These are phyloP conservation scores for Penicillium pancosmium DNA, from an alignment of 495 filamentous ascomycete species.

Conservation along the genomic window DNA sequence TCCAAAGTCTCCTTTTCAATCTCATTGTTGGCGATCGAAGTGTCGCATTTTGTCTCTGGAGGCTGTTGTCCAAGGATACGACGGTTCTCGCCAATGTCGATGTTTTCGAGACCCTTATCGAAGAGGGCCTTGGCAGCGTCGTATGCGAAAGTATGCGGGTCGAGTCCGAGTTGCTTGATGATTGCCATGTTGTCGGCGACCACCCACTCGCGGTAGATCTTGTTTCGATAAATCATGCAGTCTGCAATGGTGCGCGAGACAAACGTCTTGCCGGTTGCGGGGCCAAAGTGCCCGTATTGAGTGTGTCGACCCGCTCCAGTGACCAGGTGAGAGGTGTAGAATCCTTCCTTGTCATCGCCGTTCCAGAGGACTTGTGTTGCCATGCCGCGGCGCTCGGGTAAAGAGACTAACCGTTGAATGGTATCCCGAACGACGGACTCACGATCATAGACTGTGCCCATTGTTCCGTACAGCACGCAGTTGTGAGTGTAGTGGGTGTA, in stretches of 20 bases:
- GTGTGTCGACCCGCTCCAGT: slow-evolving; percentile 10
- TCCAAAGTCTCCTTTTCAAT: slow-evolving; percentile 3
- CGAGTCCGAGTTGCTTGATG: slow-evolving; percentile 9
- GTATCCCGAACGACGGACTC: slow-evolving; percentile 10
- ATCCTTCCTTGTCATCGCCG: slow-evolving; percentile 7
- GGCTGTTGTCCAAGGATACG: slow-evolving; percentile 9
- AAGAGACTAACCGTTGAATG: slow-evolving; percentile 8
- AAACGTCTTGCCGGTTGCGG: slow-evolving; percentile 6
- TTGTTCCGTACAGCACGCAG: slow-evolving; percentile 9
- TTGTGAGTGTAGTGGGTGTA: slow-evolving; percentile 13
- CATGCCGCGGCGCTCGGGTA: slow-evolving; percentile 10
- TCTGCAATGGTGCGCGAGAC: slow-evolving; percentile 12
- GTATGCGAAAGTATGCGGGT: slow-evolving; percentile 1
- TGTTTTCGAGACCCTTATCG: slow-evolving; percentile 5
- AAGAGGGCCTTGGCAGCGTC: slow-evolving; percentile 7
- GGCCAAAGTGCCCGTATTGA: slow-evolving; percentile 9
- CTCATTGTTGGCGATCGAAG: slow-evolving; percentile 8
- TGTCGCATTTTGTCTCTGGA: neutral
- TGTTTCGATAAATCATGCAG: slow-evolving; percentile 12
- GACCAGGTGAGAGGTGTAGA: slow-evolving; percentile 12
- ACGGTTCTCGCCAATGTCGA: slow-evolving; percentile 13
- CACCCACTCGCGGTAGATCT: slow-evolving; percentile 12
- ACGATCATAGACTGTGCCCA: slow-evolving; percentile 10
- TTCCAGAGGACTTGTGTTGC: slow-evolving; percentile 12
- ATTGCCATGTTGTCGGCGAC: slow-evolving; percentile 12